phyloP scores from a whole-genome alignment of 805 yeast genomes.

The Candida namnaoensis region DNA sequence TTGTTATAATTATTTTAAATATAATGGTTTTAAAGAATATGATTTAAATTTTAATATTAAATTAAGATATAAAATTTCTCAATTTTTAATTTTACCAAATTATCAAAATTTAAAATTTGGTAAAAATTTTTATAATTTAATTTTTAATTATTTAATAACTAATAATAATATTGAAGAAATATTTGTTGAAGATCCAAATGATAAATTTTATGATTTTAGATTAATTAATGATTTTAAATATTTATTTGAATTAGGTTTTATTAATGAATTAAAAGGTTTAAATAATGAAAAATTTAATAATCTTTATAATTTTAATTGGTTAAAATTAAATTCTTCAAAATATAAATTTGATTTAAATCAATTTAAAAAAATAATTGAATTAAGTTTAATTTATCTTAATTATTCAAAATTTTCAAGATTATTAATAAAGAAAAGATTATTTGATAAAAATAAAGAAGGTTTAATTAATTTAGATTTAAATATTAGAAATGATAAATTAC shows the following conservation, averaged over 20 bases:
- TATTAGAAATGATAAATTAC: slow-evolving; percentile 61
- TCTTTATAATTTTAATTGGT: slow-evolving; percentile 26
- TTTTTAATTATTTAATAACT: slow-evolving; percentile 46
- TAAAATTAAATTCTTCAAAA: slow-evolving; percentile 22
- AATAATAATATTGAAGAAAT: slow-evolving; percentile 55
- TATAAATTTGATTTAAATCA: slow-evolving; percentile 72
- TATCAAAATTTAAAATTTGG: slow-evolving; percentile 75
- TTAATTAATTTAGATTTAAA: slow-evolving; percentile 55
- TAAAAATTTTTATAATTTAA: slow-evolving; percentile 44
- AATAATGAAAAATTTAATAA: slow-evolving; percentile 15
- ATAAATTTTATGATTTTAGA: slow-evolving; percentile 82
- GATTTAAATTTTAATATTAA: slow-evolving; percentile 27
- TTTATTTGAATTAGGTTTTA: slow-evolving; percentile 25
- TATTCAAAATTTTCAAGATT: slow-evolving; percentile 29
- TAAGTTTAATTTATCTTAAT: slow-evolving; percentile 42
- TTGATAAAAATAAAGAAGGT: slow-evolving; percentile 72
- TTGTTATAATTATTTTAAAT: slow-evolving; percentile 76
- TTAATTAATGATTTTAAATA: slow-evolving; percentile 70
- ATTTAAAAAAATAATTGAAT: slow-evolving; percentile 67
- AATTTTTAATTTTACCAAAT: slow-evolving; percentile 78
- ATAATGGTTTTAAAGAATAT: slow-evolving; percentile 43
- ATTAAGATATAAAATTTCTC: slow-evolving; percentile 72
- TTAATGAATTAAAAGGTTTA: slow-evolving; percentile 19
- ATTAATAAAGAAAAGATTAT: slow-evolving; percentile 68
- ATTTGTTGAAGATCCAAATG: slow-evolving; percentile 92